Evolutionary conservation across 805 yeast genomes (phyloP).

Genomic region (Hanseniaspora taiwanica): DNA sequence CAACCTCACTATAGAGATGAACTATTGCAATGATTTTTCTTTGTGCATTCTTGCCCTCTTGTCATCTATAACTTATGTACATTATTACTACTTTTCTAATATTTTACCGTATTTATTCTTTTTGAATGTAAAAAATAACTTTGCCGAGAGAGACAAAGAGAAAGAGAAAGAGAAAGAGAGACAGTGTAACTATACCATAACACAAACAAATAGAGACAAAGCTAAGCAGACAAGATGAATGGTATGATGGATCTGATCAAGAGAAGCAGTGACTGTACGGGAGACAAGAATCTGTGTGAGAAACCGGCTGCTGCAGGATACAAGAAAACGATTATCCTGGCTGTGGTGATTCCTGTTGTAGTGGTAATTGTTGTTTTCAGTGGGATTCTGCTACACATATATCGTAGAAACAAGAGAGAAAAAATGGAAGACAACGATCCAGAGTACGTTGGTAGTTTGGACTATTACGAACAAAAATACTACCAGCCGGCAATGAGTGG

Average conservation of each 20-base stretch:
- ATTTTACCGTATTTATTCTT: too few relatives aligned
- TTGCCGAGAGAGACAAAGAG: too few relatives aligned
- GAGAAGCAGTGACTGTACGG: constrained; percentile 3
- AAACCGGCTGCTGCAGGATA: constrained; percentile 4
- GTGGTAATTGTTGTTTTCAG: constrained; percentile 3
- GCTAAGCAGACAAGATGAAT: too few relatives aligned
- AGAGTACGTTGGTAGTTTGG: constrained; percentile 5
- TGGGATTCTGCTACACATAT: constrained; percentile 3
- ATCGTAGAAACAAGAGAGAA: constrained; percentile 3
- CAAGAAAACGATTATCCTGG: constrained; percentile 4
- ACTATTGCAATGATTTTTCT: constrained; percentile 32
- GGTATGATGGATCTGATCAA: constrained; percentile 1
- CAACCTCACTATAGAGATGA: constrained; percentile 85
- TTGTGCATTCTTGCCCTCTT: background rate
- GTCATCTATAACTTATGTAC: background rate
- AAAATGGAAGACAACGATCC: constrained; percentile 4
- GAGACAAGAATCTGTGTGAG: constrained; percentile 4
- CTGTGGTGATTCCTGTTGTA: constrained; percentile 4
- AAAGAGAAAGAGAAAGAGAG: too few relatives aligned
- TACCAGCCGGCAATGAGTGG: constrained; percentile 4
- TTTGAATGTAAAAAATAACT: too few relatives aligned
- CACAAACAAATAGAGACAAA: too few relatives aligned
- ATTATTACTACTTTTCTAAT: too few relatives aligned
- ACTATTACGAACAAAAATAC: constrained; percentile 4
- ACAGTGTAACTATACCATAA: too few relatives aligned